A percentile compares a stretch with the other conserved stretches of the same genome.
Evolutionary conservation across 164 flowering plant genomes (phyloP).

Genomic region (Annona squamosa): DNA sequence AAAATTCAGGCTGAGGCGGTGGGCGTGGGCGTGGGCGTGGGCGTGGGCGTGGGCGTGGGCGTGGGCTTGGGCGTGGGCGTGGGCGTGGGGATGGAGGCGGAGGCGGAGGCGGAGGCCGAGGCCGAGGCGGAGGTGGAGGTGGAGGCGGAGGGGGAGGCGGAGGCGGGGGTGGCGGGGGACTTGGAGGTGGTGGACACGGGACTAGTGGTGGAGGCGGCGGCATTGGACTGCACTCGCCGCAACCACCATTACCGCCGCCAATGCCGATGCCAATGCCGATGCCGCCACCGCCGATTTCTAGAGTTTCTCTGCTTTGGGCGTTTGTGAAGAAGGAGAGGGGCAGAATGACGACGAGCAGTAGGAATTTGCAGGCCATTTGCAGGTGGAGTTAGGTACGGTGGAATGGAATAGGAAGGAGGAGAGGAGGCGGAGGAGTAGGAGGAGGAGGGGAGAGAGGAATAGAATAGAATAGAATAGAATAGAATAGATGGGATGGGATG

Average conservation of each 20-base stretch:
- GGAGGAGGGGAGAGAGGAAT: not conserved
- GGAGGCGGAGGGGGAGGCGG: not conserved
- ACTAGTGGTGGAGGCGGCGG: conserved; percentile 3
- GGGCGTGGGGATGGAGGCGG: not conserved
- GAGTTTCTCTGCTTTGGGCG: conserved; percentile 3
- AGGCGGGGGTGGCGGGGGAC: not conserved
- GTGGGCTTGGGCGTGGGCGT: not conserved
- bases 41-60: not conserved
- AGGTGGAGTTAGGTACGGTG: not conserved
- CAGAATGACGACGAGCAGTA: not conserved
- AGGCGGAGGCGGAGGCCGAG: not conserved
- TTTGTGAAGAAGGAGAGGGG: not conserved
- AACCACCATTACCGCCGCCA: conserved; percentile 4
- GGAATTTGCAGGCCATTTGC: not conserved
- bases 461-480: not conserved
- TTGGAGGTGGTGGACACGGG: not conserved
- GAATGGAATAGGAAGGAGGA: not conserved
- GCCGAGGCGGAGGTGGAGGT: not conserved
- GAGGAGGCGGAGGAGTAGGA: not conserved
- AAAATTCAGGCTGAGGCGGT: conserved; percentile 10
- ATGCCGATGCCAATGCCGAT: conserved; percentile 4
- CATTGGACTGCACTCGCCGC: not conserved
- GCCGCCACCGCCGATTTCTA: conserved; percentile 11
- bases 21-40: not conserved
- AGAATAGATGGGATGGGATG: not conserved